These are phyloP conservation scores for Fusarium circinatum DNA, from an alignment of 2,329 filamentous ascomycete species.

Conservation along the genomic window DNA sequence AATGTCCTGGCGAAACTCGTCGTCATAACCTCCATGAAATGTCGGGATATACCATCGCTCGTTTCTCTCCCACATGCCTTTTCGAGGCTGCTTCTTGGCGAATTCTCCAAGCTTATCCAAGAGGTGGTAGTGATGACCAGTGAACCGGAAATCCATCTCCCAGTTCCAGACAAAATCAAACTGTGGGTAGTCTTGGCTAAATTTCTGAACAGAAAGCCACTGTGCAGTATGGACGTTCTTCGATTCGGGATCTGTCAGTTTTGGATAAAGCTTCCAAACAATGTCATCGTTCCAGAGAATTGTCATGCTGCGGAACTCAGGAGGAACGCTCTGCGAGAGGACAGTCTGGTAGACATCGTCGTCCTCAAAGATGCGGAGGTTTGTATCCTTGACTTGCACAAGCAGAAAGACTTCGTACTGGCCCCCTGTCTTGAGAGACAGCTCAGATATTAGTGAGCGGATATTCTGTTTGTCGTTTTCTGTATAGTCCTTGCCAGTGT, in stretches of 20 bases:
- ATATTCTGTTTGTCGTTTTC: slow-evolving; percentile 83
- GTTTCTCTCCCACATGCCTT: slow-evolving; percentile 78
- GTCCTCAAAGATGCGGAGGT: slow-evolving; percentile 68
- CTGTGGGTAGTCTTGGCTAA: slow-evolving; percentile 78
- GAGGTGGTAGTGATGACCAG: slow-evolving; percentile 84
- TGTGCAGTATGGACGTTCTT: slow-evolving; percentile 69
- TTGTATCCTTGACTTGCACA: slow-evolving; percentile 77
- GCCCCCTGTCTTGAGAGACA: slow-evolving; percentile 78
- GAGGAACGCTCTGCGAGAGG: slow-evolving; percentile 71
- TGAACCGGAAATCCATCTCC: slow-evolving; percentile 85
- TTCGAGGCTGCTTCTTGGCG: slow-evolving; percentile 74
- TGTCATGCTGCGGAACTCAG: slow-evolving; percentile 76
- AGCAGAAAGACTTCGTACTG: slow-evolving; percentile 85
- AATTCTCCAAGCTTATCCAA: slow-evolving; percentile 73
- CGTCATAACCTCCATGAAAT: slow-evolving; percentile 72
- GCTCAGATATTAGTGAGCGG: slow-evolving; percentile 81
- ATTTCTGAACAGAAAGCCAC: slow-evolving; percentile 80
- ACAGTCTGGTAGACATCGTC: slow-evolving; percentile 67
- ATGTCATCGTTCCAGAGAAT: slow-evolving; percentile 79
- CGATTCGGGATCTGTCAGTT: slow-evolving; percentile 70
- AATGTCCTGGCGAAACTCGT: slow-evolving; percentile 73
- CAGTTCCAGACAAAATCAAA: slow-evolving; percentile 89
- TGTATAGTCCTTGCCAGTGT: slow-evolving; percentile 78
- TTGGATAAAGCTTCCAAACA: slow-evolving; percentile 81
- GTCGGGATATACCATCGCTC: slow-evolving; percentile 78